A percentile compares a stretch with the other conserved stretches of the same genome.
Evolutionary conservation across 768 basidiomycete species (phyloP).

Genomic region (Mycena olivaceomarginata): DNA sequence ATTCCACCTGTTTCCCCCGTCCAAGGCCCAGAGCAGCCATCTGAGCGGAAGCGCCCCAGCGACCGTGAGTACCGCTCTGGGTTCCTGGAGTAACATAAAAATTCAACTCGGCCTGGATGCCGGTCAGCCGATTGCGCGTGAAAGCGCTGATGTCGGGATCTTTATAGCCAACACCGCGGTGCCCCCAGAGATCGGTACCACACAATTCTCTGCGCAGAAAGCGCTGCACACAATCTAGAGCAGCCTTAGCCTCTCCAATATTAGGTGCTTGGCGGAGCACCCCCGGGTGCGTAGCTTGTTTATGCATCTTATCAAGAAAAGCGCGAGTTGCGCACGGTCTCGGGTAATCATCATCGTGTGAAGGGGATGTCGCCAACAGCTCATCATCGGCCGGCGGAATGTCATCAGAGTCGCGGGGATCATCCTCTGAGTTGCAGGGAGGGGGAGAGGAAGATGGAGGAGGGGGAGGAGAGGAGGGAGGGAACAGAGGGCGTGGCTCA

Average conservation of each 20-base stretch:
- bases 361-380: conserved; percentile 23
- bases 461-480: not conserved
- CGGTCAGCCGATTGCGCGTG: conserved; percentile 12
- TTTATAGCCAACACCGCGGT: conserved; percentile 30
- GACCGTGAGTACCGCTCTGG: not conserved
- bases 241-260: not conserved
- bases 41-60: conserved; percentile 33
- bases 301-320: not conserved
- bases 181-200: conserved; percentile 7
- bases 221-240: too few relatives aligned
- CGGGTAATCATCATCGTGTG: conserved; percentile 15
- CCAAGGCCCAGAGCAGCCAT: conserved; percentile 15
- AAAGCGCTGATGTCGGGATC: conserved; percentile 29
- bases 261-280: not conserved
- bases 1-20: conserved; percentile 1
- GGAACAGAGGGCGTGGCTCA: not conserved
- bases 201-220: too few relatives aligned
- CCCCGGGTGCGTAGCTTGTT: conserved; percentile 1
- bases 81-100: conserved; percentile 15
- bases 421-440: not conserved
- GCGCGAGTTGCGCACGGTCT: not conserved
- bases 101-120: conserved; percentile 20
- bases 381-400: conserved; percentile 17
- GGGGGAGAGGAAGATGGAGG: not conserved
- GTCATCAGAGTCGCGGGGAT: conserved; percentile 17